Percentiles rank a stretch among this genome's conserved stretches.
Conservation (phyloP, 371 early-diverging fungal species). For the Syncephalastrum contaminatum region DNA sequence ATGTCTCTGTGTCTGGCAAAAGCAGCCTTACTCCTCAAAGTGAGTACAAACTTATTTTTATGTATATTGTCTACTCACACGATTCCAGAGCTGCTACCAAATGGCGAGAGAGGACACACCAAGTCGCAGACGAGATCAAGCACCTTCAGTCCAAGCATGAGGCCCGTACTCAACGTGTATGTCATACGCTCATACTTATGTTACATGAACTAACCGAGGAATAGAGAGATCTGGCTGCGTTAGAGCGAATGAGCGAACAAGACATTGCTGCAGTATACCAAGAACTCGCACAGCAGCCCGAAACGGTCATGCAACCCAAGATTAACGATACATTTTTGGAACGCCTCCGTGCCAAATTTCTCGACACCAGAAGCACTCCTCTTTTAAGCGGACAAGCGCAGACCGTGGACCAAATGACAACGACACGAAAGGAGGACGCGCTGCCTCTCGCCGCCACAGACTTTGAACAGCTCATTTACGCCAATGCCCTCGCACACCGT, state of each 20-base stretch:
- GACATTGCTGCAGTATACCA: constrained; percentile 31
- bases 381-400: neutral
- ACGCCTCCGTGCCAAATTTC: constrained; percentile 39
- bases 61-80: too few relatives aligned
- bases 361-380: constrained; percentile 33
- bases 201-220: constrained; percentile 3
- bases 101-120: constrained; percentile 25
- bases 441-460: constrained; percentile 13
- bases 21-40: constrained; percentile 5
- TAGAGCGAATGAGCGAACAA: constrained; percentile 22
- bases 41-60: too few relatives aligned
- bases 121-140: constrained; percentile 32
- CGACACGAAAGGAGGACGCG: neutral
- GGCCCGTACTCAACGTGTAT: constrained; percentile 20
- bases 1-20: too few relatives aligned
- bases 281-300: constrained; percentile 31
- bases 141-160: constrained; percentile 29
- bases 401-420: neutral
- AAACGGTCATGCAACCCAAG: constrained; percentile 31
- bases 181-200: neutral
- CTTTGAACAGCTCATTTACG: constrained; percentile 71
- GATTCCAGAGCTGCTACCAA: constrained; percentile 2
- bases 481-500: constrained; percentile 68
- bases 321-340: constrained; percentile 45
- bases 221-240: neutral